These are phyloP conservation scores for Myxozyma sirexii DNA, from an alignment of 805 yeast species.

Conservation along the genomic window DNA sequence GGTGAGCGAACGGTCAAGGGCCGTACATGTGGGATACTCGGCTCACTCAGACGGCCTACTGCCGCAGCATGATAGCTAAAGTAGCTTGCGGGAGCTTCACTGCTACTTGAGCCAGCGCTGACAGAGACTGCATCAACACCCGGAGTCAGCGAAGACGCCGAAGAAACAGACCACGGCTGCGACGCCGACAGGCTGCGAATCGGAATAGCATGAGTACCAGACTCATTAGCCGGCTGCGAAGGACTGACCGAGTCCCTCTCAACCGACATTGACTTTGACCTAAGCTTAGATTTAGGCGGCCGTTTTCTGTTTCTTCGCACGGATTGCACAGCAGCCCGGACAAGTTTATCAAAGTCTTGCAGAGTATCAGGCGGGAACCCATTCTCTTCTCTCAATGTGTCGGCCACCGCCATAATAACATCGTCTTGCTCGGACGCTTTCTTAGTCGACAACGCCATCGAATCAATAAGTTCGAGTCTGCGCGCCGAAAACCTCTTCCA, in stretches of 20 bases:
- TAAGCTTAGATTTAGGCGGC: slow-evolving; percentile 47
- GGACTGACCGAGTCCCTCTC: slow-evolving; percentile 12
- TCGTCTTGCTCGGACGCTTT: slow-evolving; percentile 94
- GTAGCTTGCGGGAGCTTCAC: slow-evolving; percentile 1
- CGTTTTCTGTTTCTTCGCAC: slow-evolving; percentile 86
- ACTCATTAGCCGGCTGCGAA: background rate
- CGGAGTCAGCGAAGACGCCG: background rate
- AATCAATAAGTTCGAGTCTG: slow-evolving; percentile 83
- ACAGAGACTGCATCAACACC: slow-evolving; percentile 1
- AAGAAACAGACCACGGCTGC: background rate
- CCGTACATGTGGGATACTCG: background rate
- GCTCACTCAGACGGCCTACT: background rate
- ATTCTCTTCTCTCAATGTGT: slow-evolving; percentile 74
- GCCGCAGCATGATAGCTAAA: background rate
- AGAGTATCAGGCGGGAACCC: slow-evolving; percentile 61
- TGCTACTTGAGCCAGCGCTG: background rate
- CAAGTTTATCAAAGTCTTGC: slow-evolving; percentile 83
- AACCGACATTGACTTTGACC: slow-evolving; percentile 18
- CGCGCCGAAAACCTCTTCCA: slow-evolving; percentile 95
- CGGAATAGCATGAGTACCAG: background rate
- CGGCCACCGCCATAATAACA: slow-evolving; percentile 77
- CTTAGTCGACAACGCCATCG: slow-evolving; percentile 59
- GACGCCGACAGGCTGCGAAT: background rate
- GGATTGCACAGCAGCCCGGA: slow-evolving; percentile 90
- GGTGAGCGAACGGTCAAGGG: slow-evolving; percentile 1